Conservation (phyloP, 257 asterid genomes). For the Ocimum tenuiflorum region DNA sequence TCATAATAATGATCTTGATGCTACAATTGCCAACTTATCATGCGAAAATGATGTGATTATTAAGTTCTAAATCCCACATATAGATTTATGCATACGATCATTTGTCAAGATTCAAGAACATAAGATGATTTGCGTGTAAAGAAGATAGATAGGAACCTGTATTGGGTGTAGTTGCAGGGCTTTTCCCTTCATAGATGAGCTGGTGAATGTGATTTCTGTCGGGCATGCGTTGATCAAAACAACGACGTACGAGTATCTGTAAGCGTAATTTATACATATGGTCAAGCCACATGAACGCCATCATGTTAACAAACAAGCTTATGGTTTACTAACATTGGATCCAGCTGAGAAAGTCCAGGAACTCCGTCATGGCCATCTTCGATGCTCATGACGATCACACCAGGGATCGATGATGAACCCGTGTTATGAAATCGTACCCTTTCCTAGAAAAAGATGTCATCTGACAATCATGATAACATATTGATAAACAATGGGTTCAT, state of each 20-base stretch:
- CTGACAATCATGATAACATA: too few species aligned
- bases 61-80: too few species aligned
- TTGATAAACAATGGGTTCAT: background rate
- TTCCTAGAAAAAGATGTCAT: constrained; percentile 41
- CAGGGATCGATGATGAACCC: constrained; percentile 72
- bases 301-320: background rate
- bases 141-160: constrained; percentile 43
- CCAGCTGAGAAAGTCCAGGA: constrained; percentile 66
- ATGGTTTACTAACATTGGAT: constrained; percentile 48
- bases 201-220: constrained; percentile 39
- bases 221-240: constrained; percentile 61
- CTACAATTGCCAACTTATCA: too few species aligned
- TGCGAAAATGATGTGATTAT: too few species aligned
- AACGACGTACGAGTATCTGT: constrained; percentile 65
- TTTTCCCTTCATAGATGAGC: constrained; percentile 48
- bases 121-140: background rate
- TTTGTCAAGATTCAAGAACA: too few species aligned
- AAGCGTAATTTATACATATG: constrained; percentile 11
- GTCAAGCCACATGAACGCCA: constrained; percentile 14
- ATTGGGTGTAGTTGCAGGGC: constrained; percentile 65
- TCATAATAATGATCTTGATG: too few species aligned
- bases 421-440: constrained; percentile 79
- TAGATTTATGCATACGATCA: too few species aligned
- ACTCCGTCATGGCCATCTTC: constrained; percentile 77
- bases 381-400: constrained; percentile 77